These are phyloP conservation scores for Torulaspora delbrueckii DNA, from an alignment of 805 yeast species.

Conservation along the genomic window DNA sequence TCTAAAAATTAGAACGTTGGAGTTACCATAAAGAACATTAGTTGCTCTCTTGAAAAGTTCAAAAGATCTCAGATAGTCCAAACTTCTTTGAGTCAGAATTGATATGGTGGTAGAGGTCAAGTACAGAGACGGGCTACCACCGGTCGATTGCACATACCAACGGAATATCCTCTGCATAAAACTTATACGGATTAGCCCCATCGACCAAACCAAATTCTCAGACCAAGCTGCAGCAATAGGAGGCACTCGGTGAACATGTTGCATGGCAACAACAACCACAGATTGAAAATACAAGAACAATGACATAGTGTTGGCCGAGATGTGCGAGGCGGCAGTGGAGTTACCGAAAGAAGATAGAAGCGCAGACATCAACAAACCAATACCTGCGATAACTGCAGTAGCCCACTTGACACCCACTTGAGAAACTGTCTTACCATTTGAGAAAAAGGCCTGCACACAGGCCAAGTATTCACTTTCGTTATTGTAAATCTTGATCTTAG, in stretches of 20 bases:
- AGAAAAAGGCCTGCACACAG: slow-evolving; percentile 69
- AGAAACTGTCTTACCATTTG: slow-evolving; percentile 75
- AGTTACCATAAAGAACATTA: slow-evolving; percentile 45
- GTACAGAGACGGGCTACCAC: slow-evolving; percentile 74
- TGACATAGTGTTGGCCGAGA: slow-evolving; percentile 81
- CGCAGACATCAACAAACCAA: slow-evolving; percentile 81
- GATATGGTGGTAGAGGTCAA: slow-evolving; percentile 57
- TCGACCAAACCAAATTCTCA: slow-evolving; percentile 89
- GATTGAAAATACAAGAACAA: slow-evolving; percentile 84
- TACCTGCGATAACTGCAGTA: slow-evolving; percentile 83
- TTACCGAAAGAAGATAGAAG: slow-evolving; percentile 79
- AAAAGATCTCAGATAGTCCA: slow-evolving; percentile 22
- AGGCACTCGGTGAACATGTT: slow-evolving; percentile 78
- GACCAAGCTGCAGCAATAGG: slow-evolving; percentile 93
- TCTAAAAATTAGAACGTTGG: slow-evolving; percentile 62
- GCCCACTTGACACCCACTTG: slow-evolving; percentile 89
- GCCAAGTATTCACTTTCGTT: slow-evolving; percentile 47
- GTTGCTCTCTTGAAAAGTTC: slow-evolving; percentile 36
- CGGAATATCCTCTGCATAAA: slow-evolving; percentile 84
- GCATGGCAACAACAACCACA: slow-evolving; percentile 78
- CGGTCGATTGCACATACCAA: slow-evolving; percentile 84
- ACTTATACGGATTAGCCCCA: slow-evolving; percentile 73
- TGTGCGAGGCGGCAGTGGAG: slow-evolving; percentile 83
- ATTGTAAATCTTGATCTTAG: slow-evolving; percentile 48
- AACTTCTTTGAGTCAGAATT: slow-evolving; percentile 62